Percentiles rank a stretch among this genome's conserved stretches.
Evolutionary conservation across 768 basidiomycete genomes (phyloP).

Genomic region (Kwoniella sp.): DNA sequence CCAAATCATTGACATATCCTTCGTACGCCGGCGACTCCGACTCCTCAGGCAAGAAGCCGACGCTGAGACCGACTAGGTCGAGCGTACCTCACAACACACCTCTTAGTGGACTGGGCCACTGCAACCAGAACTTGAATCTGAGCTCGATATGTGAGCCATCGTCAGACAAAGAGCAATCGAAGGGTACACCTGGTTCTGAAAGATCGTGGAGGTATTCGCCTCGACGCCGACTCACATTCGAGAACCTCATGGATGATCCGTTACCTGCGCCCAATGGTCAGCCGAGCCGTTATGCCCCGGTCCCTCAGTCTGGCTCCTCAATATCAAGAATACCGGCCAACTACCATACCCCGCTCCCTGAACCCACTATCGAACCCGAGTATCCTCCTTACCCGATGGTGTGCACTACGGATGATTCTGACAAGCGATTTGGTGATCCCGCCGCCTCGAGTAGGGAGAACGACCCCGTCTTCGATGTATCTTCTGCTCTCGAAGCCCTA

Average conservation of each 20-base stretch:
- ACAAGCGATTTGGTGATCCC: slow-evolving; percentile 2
- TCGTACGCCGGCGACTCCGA: slow-evolving; percentile 7
- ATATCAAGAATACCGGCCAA: too few species aligned
- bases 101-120: neutral
- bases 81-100: slow-evolving; percentile 12
- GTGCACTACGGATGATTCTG: neutral
- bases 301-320: too few species aligned
- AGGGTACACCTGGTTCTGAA: neutral
- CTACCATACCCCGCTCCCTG: too few species aligned
- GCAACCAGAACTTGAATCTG: neutral
- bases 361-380: too few species aligned
- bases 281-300: slow-evolving; percentile 9
- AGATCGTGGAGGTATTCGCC: neutral
- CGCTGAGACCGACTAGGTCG: slow-evolving; percentile 1
- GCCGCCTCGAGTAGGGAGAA: neutral
- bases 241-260: slow-evolving; percentile 11
- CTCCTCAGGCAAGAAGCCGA: slow-evolving; percentile 10
- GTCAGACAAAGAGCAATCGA: neutral
- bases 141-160: neutral
- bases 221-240: slow-evolving; percentile 2
- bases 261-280: slow-evolving; percentile 16
- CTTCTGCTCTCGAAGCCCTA: slow-evolving; percentile 22
- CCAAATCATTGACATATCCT: neutral
- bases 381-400: too few species aligned
- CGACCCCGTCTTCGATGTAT: slow-evolving; percentile 3